A percentile compares a stretch with the other conserved stretches of the same genome.
These are phyloP conservation scores for Fusarium humuli DNA, from an alignment of 2,329 filamentous ascomycete species.

Conservation along the genomic window DNA sequence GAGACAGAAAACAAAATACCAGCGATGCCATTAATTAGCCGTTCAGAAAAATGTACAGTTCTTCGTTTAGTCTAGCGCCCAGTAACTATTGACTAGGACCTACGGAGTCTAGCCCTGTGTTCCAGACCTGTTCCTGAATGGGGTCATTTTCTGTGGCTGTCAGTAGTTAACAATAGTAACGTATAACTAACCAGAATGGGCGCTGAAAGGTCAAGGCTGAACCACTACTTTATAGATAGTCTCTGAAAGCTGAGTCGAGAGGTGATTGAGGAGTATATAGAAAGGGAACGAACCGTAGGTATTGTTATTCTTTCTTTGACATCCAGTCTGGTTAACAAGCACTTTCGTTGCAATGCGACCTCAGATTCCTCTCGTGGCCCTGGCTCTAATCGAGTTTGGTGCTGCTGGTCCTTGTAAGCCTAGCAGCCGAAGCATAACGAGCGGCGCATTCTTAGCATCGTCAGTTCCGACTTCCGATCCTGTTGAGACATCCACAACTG, in stretches of 20 bases:
- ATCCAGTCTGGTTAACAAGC: background rate
- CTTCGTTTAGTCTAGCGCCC: no score
- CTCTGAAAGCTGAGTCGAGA: background rate
- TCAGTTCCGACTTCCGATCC: background rate
- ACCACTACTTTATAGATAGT: background rate
- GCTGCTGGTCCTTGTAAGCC: slow-evolving; percentile 2
- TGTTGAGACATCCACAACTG: background rate
- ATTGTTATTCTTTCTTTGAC: background rate
- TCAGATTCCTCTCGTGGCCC: background rate
- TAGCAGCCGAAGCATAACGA: background rate
- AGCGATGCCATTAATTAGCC: no score
- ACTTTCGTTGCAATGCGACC: background rate
- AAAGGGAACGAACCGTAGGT: background rate
- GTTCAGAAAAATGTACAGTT: no score
- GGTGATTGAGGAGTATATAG: background rate
- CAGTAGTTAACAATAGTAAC: slow-evolving; percentile 9
- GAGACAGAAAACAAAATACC: no score
- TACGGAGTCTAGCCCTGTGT: background rate
- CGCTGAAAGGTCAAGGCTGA: background rate
- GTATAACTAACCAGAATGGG: background rate
- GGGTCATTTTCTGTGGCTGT: background rate
- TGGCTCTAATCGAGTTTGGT: background rate
- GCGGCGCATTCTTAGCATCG: background rate
- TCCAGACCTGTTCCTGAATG: slow-evolving; percentile 5
- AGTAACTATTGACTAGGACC: background rate